A percentile compares a stretch with the other conserved stretches of the same genome.
Conservation (phyloP, 176 grass and related monocot species). For the Pharus latifolius region DNA sequence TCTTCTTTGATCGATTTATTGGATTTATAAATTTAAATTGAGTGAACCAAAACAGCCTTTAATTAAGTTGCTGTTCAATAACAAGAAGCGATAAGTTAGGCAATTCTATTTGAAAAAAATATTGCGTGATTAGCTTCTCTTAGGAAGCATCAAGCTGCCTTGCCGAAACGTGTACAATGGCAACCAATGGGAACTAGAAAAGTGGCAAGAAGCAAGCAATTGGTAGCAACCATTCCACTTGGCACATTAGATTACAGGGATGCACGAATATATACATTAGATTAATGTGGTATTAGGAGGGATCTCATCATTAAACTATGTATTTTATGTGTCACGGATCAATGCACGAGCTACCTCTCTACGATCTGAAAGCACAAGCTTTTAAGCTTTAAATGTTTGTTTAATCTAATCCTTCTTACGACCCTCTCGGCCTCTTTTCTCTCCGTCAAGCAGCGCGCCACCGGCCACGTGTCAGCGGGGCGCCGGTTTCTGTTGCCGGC, state of each 20-base stretch:
- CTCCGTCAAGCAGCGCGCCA: background rate
- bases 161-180: conserved; percentile 10
- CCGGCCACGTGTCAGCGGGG: background rate
- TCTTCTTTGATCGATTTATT: too few relatives aligned
- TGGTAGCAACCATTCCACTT: background rate
- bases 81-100: too few relatives aligned
- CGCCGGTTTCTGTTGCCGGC: background rate
- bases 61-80: too few relatives aligned
- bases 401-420: background rate
- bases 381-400: background rate
- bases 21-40: too few relatives aligned
- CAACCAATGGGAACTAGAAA: conserved; percentile 13
- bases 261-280: too few relatives aligned
- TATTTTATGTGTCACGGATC: too few relatives aligned
- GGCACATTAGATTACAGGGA: too few relatives aligned
- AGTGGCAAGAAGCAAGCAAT: background rate
- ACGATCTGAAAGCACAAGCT: background rate
- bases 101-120: too few relatives aligned
- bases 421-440: background rate
- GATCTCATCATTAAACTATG: background rate
- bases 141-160: too few relatives aligned
- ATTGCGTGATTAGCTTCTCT: too few relatives aligned
- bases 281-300: background rate
- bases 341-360: too few relatives aligned
- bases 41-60: too few relatives aligned